Conservation (phyloP, 108 stramenopile genomes). For the Nannochloropsis salina region DNA sequence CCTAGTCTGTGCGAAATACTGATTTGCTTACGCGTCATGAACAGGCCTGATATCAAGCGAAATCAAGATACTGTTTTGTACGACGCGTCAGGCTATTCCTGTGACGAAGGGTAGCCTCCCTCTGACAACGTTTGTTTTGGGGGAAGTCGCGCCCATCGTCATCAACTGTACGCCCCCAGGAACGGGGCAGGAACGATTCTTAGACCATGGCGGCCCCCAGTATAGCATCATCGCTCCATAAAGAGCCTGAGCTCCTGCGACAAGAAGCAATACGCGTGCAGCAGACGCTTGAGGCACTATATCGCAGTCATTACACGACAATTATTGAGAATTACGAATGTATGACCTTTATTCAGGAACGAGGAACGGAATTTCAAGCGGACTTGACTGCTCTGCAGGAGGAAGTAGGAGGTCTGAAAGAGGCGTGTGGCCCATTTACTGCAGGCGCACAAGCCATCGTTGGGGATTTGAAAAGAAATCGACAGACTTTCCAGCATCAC, state of each 20-base stretch:
- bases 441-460: conserved; percentile 18
- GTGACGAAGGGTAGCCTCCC: no score
- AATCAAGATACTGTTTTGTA: no score
- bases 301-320: not conserved
- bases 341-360: not conserved
- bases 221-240: not conserved
- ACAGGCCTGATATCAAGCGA: no score
- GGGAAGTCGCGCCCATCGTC: no score
- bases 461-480: conserved; percentile 45
- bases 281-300: not conserved
- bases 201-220: not conserved
- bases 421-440: not conserved
- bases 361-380: not conserved
- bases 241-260: not conserved
- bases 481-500: conserved; percentile 50
- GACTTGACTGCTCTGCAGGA: not conserved
- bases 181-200: no score
- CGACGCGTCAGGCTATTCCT: no score
- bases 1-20: no score
- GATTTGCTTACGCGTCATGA: no score
- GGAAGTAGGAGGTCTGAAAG: not conserved
- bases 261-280: not conserved
- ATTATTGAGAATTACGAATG: not conserved
- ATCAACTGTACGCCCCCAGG: no score
- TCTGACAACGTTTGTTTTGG: no score